Evolutionary conservation across 306 rosid species (phyloP), one percentile per base, ranked within the genome.

Genomic region (Pyrus betulifolia): DNA sequence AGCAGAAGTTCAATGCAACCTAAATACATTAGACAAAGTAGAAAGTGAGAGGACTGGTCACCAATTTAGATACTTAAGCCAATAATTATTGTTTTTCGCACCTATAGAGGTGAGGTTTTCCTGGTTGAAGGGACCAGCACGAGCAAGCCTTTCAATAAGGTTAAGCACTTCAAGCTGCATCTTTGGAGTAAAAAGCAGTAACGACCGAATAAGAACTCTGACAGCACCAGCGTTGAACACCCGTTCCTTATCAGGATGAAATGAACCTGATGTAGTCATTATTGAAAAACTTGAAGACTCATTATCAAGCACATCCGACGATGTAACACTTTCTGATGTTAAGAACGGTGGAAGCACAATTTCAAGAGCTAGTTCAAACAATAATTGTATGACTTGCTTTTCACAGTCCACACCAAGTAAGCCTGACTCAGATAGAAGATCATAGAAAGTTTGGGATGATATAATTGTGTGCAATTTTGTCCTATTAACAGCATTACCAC

Each of bases 311-410:
- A 74, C 76, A 80, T 85, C 82, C 82, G 87, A 79, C 27, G 87
- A 67, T 55, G 83, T 57, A 42, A 77, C 73, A 78, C 84, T 87
- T 78, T 96, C 98, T 5, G 91, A 81, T 52, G 85, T 77, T 86
- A 87, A 30, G 83, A 89, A 96, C 57, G 98, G 97, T 2, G 97
- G 93, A 76, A 93, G 86, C 78, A 86, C 93, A 65, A 91, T 86
- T 90, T 96, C 99, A 82, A 93, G 98, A 54, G 94, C 95, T 69
- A 96, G 93, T 74, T 96, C 98, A 81, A 96, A 82, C 82, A 96
- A 81, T 90, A 93, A 86, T 79, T 96, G 98, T 82, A 93, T 93
- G 79, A 96, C 96, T 87, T 93, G 92, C 85, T 87, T 91, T 80
- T 96, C 98, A 77, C 80, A 92, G 78, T 91, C 97, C 83, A 88